Evolutionary conservation across 2,329 filamentous ascomycete genomes (phyloP), one percentile per base, ranked within the genome.

Genomic region (Alternaria metachromatica): DNA sequence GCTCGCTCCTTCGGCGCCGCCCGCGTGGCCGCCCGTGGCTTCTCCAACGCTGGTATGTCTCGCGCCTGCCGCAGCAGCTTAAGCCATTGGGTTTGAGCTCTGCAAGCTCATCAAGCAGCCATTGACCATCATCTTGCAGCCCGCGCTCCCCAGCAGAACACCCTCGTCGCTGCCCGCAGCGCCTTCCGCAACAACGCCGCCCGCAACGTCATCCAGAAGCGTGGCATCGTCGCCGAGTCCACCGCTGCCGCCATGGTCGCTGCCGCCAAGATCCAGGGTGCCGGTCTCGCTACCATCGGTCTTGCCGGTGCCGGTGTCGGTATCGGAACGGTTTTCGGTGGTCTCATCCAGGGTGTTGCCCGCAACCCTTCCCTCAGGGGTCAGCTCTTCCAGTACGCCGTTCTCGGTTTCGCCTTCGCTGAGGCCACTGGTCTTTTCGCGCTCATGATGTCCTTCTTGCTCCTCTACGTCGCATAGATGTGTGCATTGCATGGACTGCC

Each of bases 301-400:
- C 91, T 96, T 80, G 92, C 91, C 82, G 91, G 91, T 91, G 91
- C 92, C 82, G 92, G 92, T 93, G 93, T 96, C 84, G 93, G 93
- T 92, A 96, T 96, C 85, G 93, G 93, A 88, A 90, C 95, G 82
- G 93, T 96, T 82, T 96, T 96, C 89, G 92, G 91, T 82, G 90
- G 92, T 80, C 92, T 96, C 82, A 88, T 96, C 82, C 90, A 92
- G 85, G 90, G 90, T 86, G 92, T 96, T 83, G 92, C 93, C 87
- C 92, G 93, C 87, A 97, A 97, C 92, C 93, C 93, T 81, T 92
- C 91, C 82, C 92, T 96, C 87, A 91, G 92, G 87, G 93, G 92
- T 83, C 93, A 96, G 89, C 92, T 97, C 81, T 97, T 96, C 92
- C 92, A 92, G 77, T 95, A 96, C 87, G 92, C 92, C 89, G 95